These are phyloP conservation scores for Pseudohalonectria lignicola DNA, from an alignment of 2,329 filamentous ascomycete genomes.

Conservation along the genomic window DNA sequence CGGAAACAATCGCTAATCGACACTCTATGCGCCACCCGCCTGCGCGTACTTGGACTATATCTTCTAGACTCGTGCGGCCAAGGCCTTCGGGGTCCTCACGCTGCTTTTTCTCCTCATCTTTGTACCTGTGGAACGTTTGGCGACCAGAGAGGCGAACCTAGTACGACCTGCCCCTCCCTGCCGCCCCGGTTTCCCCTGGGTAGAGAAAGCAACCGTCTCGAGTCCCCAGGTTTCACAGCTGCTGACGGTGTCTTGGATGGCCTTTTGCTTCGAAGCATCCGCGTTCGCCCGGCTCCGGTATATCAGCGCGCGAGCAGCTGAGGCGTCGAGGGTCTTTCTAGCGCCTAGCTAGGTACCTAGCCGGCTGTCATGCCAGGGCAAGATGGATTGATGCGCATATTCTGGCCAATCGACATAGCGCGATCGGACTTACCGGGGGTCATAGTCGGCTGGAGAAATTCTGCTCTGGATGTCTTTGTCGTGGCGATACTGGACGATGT, in stretches of 20 bases:
- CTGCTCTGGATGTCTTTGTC: conserved; percentile 79
- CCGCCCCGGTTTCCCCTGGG: conserved; percentile 3
- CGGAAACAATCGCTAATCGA: too few relatives aligned
- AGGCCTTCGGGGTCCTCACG: conserved; percentile 75
- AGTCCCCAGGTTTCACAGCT: neutral
- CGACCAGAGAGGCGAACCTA: conserved; percentile 66
- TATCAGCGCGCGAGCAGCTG: conserved; percentile 92
- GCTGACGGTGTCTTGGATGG: conserved; percentile 10
- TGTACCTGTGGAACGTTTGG: conserved; percentile 74
- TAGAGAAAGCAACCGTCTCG: neutral
- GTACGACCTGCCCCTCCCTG: conserved; percentile 39
- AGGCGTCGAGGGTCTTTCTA: conserved; percentile 91
- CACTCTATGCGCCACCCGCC: too few relatives aligned
- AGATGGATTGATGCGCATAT: conserved; percentile 93
- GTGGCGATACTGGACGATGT: conserved; percentile 84
- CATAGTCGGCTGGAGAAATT: conserved; percentile 93
- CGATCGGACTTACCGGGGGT: conserved; percentile 66
- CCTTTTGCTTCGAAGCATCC: conserved; percentile 53
- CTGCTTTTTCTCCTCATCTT: conserved; percentile 76
- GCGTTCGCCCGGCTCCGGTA: conserved; percentile 62
- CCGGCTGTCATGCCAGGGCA: conserved; percentile 57
- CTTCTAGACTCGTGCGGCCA: conserved; percentile 76
- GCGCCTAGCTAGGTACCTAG: conserved; percentile 21
- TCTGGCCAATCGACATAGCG: conserved; percentile 86
- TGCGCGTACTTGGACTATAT: too few relatives aligned